A percentile compares a stretch with the other conserved stretches of the same genome.
Evolutionary conservation across 2,329 filamentous ascomycete genomes (phyloP).

Genomic region (Hypoxylon sp.): DNA sequence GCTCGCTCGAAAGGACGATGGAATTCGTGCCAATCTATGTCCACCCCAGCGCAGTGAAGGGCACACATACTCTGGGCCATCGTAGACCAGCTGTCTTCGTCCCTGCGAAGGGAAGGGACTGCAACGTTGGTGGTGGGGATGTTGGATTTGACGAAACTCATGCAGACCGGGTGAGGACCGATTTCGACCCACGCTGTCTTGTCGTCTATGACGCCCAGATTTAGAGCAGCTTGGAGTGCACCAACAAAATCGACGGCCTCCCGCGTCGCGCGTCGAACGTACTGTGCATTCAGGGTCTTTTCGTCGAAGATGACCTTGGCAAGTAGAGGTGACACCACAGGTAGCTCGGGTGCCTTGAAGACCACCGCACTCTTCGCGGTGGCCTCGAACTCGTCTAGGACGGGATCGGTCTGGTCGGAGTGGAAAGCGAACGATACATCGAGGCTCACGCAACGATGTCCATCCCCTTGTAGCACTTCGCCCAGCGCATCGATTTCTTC

Average conservation of each 20-base stretch:
- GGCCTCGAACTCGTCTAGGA: constrained; percentile 68
- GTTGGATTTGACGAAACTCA: constrained; percentile 68
- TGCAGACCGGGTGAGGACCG: constrained; percentile 74
- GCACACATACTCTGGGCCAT: constrained; percentile 61
- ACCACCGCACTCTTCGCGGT: constrained; percentile 54
- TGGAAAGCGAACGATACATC: constrained; percentile 67
- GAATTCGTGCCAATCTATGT: constrained; percentile 78
- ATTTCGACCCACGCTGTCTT: constrained; percentile 74
- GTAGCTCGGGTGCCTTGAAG: constrained; percentile 62
- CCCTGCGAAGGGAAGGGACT: constrained; percentile 65
- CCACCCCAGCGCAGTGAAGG: constrained; percentile 70
- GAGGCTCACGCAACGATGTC: constrained; percentile 44
- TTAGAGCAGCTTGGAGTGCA: constrained; percentile 64
- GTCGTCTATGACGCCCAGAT: constrained; percentile 62
- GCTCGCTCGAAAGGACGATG: constrained; percentile 62
- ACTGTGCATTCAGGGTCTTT: constrained; percentile 40
- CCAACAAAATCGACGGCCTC: constrained; percentile 74
- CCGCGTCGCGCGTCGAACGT: constrained; percentile 50
- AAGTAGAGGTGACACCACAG: constrained; percentile 51
- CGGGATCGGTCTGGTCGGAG: constrained; percentile 65
- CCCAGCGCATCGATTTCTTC: constrained; percentile 59
- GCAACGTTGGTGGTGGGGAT: constrained; percentile 57
- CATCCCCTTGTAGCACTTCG: constrained; percentile 29
- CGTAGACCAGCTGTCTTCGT: constrained; percentile 68
- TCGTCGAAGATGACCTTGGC: constrained; percentile 37